Percentiles rank a stretch among this genome's conserved stretches.
These are phyloP conservation scores for Claviceps sorghi DNA, from an alignment of 2,329 filamentous ascomycete species.

Conservation along the genomic window DNA sequence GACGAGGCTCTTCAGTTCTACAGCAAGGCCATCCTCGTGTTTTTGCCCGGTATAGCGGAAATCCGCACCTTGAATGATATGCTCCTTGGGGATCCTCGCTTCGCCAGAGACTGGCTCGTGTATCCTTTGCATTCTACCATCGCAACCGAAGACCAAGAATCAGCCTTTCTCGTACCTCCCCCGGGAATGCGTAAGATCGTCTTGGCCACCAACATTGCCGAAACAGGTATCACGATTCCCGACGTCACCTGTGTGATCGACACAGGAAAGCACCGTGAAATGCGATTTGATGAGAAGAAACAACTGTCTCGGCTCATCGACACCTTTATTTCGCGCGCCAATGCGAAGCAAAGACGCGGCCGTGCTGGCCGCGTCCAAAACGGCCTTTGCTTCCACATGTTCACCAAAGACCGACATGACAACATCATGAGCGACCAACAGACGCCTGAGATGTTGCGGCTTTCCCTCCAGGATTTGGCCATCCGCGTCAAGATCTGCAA, in stretches of 20 bases:
- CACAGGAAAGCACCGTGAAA: conserved; percentile 91
- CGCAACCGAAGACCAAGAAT: conserved; percentile 89
- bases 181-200: conserved; percentile 80
- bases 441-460: conserved; percentile 86
- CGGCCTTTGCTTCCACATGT: conserved; percentile 89
- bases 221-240: conserved; percentile 96
- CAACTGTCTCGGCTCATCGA: conserved; percentile 85
- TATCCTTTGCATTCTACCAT: conserved; percentile 90
- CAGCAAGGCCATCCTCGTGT: conserved; percentile 87
- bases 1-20: conserved; percentile 52
- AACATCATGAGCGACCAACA: conserved; percentile 77
- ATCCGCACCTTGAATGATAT: conserved; percentile 81
- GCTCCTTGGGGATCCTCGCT: conserved; percentile 60
- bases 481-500: conserved; percentile 97
- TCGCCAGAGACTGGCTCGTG: conserved; percentile 65
- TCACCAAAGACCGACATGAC: conserved; percentile 82
- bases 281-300: conserved; percentile 87
- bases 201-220: conserved; percentile 92
- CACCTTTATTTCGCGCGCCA: conserved; percentile 88
- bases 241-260: conserved; percentile 96
- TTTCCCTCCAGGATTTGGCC: conserved; percentile 87
- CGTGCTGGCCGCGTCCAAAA: conserved; percentile 91
- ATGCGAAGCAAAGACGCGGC: conserved; percentile 87
- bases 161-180: conserved; percentile 76
- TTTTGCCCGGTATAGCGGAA: conserved; percentile 86